Evolutionary conservation across 148 eudicot species (phyloP), one percentile per base, ranked within the genome.

Genomic region (Vaccinium macrocarpon): DNA sequence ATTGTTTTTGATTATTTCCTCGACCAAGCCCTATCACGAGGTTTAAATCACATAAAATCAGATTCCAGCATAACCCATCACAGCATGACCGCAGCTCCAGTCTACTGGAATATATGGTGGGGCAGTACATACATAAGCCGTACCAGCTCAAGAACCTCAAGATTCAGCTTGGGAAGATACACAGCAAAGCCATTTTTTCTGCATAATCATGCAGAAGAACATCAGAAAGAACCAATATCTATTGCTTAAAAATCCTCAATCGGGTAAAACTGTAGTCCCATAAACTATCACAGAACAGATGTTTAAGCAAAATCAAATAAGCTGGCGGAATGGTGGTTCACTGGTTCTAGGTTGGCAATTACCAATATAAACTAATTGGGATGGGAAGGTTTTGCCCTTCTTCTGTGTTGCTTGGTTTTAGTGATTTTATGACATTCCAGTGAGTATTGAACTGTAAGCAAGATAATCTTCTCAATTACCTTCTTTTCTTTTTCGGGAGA

Each of bases 111-210:
- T 49, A 55, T 57, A 71, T 25, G 19, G 14, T 57, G 76, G 53
- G 68, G 52, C 85, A 79, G 84, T 16, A 49, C 75, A 79, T 52
- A 59, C 56, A 73, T 29, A 46, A 55, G 49, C 76, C 4, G 23
- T 18, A 48, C 81, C 76, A 71, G 84, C 75, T 46, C 48, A 75
- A 51, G 50, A 56, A n/a, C 59, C 82, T 88, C 81, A 86, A 46
- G 86, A 83, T 52, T 89, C 87, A 23, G 89, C 87, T 27, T 76
- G 59, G 73, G 87, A 81, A 53, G 86, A 79, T 35, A 89, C 83
- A 84, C 91, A 90, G 88, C 90, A 88, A 84, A 89, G 86, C 91
- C 92, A 90, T 59, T 89, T 90, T 52, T 84, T 90, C 92, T 90
- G 91, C 87, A 87, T 55, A 35, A 6, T 14, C 78, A 78, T 32